Conservation (phyloP, 495 filamentous ascomycete genomes). For the Parathielavia appendiculata region DNA sequence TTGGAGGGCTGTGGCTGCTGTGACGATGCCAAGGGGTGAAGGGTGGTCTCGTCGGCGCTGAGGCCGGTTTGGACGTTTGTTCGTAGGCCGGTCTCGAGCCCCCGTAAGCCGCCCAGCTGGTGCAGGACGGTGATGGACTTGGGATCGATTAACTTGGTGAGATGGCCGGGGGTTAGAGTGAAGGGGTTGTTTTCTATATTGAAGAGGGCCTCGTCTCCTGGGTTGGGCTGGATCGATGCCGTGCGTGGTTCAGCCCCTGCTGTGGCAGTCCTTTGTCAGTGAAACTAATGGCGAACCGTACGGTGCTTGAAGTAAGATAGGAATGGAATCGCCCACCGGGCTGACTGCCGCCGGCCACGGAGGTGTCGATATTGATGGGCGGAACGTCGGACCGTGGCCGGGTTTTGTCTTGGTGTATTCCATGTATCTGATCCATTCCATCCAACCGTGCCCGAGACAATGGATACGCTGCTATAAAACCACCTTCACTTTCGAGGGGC, state of each 20-base stretch:
- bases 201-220: slow-evolving; percentile 56
- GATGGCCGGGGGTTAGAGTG: slow-evolving; percentile 60
- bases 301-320: neutral
- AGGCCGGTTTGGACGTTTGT: slow-evolving; percentile 59
- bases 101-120: slow-evolving; percentile 58
- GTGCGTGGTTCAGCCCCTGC: too few species aligned
- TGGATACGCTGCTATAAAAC: too few species aligned
- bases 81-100: slow-evolving; percentile 59
- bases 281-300: too few species aligned
- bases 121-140: slow-evolving; percentile 64
- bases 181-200: slow-evolving; percentile 57
- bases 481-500: too few species aligned
- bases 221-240: slow-evolving; percentile 44
- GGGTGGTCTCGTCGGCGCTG: slow-evolving; percentile 54
- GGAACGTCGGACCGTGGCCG: neutral
- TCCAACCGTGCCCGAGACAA: neutral
- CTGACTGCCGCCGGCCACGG: neutral
- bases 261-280: too few species aligned
- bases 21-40: neutral
- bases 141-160: slow-evolving; percentile 66
- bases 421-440: neutral
- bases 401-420: neutral
- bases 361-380: neutral
- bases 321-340: neutral
- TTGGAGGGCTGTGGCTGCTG: neutral